A percentile compares a stretch with the other conserved stretches of the same genome.
These are phyloP conservation scores for Zoysia matrella DNA, from an alignment of 202 grass and related monocot genomes.

Conservation along the genomic window DNA sequence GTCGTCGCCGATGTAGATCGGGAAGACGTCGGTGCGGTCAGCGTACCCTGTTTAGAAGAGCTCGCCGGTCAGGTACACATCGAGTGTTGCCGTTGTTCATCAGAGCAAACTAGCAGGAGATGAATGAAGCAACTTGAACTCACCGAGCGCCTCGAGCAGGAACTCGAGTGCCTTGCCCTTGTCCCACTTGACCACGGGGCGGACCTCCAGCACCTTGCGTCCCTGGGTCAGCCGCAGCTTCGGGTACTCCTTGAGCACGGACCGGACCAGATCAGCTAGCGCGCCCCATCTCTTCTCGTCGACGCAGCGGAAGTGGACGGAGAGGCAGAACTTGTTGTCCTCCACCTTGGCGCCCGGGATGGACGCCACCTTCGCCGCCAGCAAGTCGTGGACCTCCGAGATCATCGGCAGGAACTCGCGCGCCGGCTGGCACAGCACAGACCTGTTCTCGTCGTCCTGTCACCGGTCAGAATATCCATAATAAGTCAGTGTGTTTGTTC, in stretches of 20 bases:
- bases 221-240: conserved; percentile 69
- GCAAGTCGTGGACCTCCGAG: conserved; percentile 52
- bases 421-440: conserved; percentile 83
- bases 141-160: conserved; percentile 65
- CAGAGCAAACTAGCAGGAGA: no score
- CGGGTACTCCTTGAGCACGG: conserved; percentile 65
- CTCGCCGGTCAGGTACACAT: not conserved
- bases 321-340: conserved; percentile 87
- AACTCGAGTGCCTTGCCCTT: conserved; percentile 90
- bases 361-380: conserved; percentile 38
- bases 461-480: not conserved
- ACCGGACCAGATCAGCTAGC: conserved; percentile 54
- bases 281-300: conserved; percentile 68
- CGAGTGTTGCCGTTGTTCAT: no score
- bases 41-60: conserved; percentile 30
- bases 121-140: not conserved
- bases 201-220: conserved; percentile 77
- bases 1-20: conserved; percentile 85
- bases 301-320: conserved; percentile 84
- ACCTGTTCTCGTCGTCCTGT: conserved; percentile 1
- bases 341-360: conserved; percentile 79
- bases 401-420: conserved; percentile 86
- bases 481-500: not conserved
- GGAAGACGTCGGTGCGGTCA: conserved; percentile 50
- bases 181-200: conserved; percentile 84